Evolutionary conservation across 75 land plant genomes (phyloP).

Genomic region (Larix kaempferi): DNA sequence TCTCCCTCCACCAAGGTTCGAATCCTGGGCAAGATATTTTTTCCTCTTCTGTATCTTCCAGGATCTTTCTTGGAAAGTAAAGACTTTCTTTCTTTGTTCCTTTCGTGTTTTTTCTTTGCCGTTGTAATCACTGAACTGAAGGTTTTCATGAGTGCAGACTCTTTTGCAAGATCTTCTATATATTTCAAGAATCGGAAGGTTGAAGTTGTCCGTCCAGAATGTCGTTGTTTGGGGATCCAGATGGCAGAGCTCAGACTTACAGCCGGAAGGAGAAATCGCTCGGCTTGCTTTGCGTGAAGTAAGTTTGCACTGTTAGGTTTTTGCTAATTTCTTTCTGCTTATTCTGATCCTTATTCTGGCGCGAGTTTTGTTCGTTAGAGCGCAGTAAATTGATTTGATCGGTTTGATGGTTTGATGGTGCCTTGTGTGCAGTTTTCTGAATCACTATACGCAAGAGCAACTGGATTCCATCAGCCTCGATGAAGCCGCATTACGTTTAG

Average conservation of each 20-base stretch:
- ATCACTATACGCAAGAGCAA: conserved; percentile 63
- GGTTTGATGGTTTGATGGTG: background rate
- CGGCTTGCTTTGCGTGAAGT: conserved; percentile 90
- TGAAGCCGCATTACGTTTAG: conserved; percentile 76
- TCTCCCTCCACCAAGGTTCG: too few species aligned
- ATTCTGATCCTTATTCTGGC: background rate
- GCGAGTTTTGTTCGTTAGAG: background rate
- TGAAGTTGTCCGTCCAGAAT: background rate
- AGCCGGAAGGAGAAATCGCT: conserved; percentile 95
- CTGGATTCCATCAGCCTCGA: conserved; percentile 76
- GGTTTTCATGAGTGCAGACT: background rate
- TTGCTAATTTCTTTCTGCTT: background rate
- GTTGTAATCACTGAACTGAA: background rate
- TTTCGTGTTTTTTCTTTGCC: too few species aligned
- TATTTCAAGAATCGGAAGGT: background rate
- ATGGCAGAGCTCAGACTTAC: conserved; percentile 34
- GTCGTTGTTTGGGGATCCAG: conserved; percentile 14
- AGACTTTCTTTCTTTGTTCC: too few species aligned
- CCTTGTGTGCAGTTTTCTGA: conserved; percentile 59
- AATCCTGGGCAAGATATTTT: too few species aligned
- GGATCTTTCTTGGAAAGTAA: too few species aligned
- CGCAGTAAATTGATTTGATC: background rate
- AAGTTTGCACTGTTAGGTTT: conserved; percentile 6
- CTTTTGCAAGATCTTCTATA: background rate
- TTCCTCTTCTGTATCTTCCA: too few species aligned